Conservation (phyloP, 257 asterid species). For the Ajuga chamaepitys region DNA sequence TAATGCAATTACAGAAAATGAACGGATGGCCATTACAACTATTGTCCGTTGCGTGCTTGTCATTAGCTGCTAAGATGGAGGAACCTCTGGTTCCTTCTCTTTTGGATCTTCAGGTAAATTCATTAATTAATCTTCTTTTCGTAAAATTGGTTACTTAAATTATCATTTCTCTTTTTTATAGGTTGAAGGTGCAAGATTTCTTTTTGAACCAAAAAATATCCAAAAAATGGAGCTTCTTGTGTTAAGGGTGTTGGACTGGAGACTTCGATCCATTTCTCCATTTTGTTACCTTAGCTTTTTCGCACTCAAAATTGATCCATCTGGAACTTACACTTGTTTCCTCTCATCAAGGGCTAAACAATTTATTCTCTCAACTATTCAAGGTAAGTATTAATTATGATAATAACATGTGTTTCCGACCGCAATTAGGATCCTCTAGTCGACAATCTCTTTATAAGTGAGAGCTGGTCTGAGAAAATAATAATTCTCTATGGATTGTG, state of each 20-base stretch:
- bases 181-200: slow-evolving; percentile 74
- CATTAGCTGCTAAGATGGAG: slow-evolving; percentile 98
- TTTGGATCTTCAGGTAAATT: slow-evolving; percentile 74
- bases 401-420: no score
- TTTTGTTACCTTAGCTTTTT: slow-evolving; percentile 65
- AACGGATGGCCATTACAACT: slow-evolving; percentile 92
- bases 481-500: no score
- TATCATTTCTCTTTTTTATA: neutral
- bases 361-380: slow-evolving; percentile 55
- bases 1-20: slow-evolving; percentile 41
- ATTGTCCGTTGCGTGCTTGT: slow-evolving; percentile 84
- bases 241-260: slow-evolving; percentile 75
- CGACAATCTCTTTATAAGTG: no score
- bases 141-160: neutral
- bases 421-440: no score
- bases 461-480: no score
- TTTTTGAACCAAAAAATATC: slow-evolving; percentile 71
- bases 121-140: neutral
- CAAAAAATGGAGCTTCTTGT: slow-evolving; percentile 86
- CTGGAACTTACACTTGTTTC: slow-evolving; percentile 50
- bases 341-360: slow-evolving; percentile 66
- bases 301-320: slow-evolving; percentile 70
- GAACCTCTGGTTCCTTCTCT: slow-evolving; percentile 94
- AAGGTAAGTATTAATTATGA: no score
- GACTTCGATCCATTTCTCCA: slow-evolving; percentile 78